Base-by-base conservation (phyloP, 345 rosid genomes). In the Citrus inodora region DNA sequence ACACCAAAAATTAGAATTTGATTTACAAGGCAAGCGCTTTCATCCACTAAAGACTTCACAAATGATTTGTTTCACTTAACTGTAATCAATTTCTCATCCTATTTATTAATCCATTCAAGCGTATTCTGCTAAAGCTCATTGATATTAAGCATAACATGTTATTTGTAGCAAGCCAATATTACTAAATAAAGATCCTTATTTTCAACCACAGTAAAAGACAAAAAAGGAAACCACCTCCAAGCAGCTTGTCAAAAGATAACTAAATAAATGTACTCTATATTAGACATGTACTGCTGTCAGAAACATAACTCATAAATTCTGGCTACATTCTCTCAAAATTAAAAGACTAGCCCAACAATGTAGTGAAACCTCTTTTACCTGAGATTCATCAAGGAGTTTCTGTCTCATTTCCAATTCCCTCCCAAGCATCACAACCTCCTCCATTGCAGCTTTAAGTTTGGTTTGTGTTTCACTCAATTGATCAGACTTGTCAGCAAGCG, bases 381-480 rank as follows among this genome's bases (percentile, higher is more conserved):
- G 98, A 76, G 96, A 97, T 90, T 97, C 99, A 78, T 94, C 90
- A 13, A 93, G 98, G 73, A 94, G 97, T 82, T 92, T 92, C 86
- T 76, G 90, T 84, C 86, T 92, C 59, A 68, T 83, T 81, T 97
- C 98, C 79, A 97, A 77, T 77, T 97, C 98, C 86, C 86, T 87
- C 65, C 86, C 81, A 48, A 94, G 90, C 85, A 83, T 55, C 46
- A 85, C 86, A 78, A 87, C 90, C 86, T 97, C 97, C 81, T 92
- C 96, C 84, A 87, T 30, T 66, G 88, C 97, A 89, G 89, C 88
- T 76, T 80, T 86, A 42, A 97, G 92, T 82, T 87, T 92, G 59
- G 84, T 78, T 83, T 89, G 97, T 22, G 83, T 86, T 84, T 93
- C 98, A 81, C 80, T 86, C 84, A 93, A 73, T 56, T 84, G 87